A percentile compares a stretch with the other conserved stretches of the same genome.
Evolutionary conservation across 345 rosid species (phyloP).

Genomic region (Salix koriyanagi): DNA sequence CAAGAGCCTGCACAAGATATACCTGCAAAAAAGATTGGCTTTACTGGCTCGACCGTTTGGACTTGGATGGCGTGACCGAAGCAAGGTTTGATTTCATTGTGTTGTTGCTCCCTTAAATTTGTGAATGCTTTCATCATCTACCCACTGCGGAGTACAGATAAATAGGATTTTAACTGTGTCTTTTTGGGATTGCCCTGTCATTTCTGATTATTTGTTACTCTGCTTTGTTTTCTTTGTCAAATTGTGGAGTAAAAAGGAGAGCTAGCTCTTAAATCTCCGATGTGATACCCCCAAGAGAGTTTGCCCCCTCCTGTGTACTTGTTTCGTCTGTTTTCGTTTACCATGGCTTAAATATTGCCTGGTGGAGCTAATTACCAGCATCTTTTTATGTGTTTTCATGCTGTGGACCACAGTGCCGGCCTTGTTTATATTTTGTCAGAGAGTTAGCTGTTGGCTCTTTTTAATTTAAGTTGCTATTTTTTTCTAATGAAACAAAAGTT

Average conservation of each 20-base stretch:
- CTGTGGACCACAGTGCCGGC: background rate
- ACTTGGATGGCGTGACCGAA: conserved; percentile 95
- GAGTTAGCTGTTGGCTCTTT: background rate
- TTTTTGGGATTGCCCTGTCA: background rate
- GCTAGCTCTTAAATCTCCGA: background rate
- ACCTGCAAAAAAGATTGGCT: conserved; percentile 70
- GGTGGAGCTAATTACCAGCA: background rate
- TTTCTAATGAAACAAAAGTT: background rate
- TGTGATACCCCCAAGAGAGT: background rate
- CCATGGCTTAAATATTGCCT: background rate
- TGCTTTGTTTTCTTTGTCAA: background rate
- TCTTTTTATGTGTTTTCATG: background rate
- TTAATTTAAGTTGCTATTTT: background rate
- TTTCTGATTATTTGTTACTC: background rate
- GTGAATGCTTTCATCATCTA: background rate
- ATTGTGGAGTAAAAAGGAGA: background rate
- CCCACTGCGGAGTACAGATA: background rate
- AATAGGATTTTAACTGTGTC: background rate
- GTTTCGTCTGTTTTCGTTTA: background rate
- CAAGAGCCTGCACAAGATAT: conserved; percentile 62
- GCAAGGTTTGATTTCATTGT: conserved; percentile 50
- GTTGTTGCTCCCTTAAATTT: background rate
- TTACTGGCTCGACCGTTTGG: conserved; percentile 87
- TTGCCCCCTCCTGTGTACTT: background rate
- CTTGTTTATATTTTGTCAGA: background rate